These are phyloP conservation scores for Coniochaeta sp. DNA, from an alignment of 2,329 filamentous ascomycete species.

Conservation along the genomic window DNA sequence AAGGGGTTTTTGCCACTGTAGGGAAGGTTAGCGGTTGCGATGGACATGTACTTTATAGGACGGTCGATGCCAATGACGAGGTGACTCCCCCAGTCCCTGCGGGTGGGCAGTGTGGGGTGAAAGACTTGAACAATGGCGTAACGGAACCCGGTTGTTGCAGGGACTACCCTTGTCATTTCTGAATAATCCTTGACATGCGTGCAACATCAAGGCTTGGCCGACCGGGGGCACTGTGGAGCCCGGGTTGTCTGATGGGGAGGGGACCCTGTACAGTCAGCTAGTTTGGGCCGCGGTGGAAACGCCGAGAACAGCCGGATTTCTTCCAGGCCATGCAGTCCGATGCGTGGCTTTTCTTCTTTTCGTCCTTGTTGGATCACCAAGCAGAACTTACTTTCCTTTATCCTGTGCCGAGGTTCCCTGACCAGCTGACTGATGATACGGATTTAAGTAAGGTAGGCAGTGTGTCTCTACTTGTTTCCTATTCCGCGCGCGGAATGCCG, in stretches of 20 bases:
- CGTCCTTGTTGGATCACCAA: background rate
- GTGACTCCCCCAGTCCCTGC: background rate
- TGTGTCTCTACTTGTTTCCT: too few relatives aligned
- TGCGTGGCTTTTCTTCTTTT: too few relatives aligned
- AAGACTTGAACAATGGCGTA: slow-evolving; percentile 1
- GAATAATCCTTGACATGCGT: too few relatives aligned
- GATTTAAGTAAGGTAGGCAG: too few relatives aligned
- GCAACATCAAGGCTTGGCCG: slow-evolving; percentile 2
- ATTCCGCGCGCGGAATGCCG: background rate
- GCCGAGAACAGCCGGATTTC: slow-evolving; percentile 6
- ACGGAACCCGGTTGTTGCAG: background rate
- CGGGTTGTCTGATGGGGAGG: too few relatives aligned
- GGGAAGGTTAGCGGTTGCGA: background rate
- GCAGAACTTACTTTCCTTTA: background rate
- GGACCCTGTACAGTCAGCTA: too few relatives aligned
- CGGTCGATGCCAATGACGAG: background rate
- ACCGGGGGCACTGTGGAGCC: background rate
- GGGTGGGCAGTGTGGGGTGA: background rate
- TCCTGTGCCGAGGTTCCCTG: background rate
- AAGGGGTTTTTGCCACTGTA: background rate
- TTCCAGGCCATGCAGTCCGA: too few relatives aligned
- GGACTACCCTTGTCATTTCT: too few relatives aligned
- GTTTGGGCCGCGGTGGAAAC: slow-evolving; percentile 4
- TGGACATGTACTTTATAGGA: background rate
- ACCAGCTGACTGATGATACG: too few relatives aligned